These are phyloP conservation scores for Oryza brachyantha DNA, from an alignment of 176 grass and related monocot genomes.

Conservation along the genomic window DNA sequence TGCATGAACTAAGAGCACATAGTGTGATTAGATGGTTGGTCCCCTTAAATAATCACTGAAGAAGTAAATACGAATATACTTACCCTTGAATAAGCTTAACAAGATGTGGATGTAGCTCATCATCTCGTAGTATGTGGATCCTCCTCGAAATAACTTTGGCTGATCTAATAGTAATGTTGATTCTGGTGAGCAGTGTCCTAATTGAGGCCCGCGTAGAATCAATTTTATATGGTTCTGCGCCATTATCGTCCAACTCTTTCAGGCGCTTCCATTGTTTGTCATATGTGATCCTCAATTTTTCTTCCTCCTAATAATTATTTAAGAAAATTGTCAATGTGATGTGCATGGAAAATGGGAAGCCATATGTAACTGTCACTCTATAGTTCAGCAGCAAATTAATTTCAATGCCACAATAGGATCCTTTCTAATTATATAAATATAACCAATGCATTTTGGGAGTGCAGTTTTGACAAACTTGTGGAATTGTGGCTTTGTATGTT, in stretches of 20 bases:
- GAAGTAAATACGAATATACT: not conserved
- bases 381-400: not conserved
- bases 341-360: not conserved
- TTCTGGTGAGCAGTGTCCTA: constrained; percentile 54
- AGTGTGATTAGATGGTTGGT: not conserved
- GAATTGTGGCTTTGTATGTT: not conserved
- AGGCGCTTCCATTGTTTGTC: constrained; percentile 78
- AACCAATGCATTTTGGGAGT: not conserved
- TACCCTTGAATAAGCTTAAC: constrained; percentile 74
- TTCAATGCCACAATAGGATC: not conserved
- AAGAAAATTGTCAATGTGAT: not conserved
- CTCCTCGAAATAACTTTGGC: constrained; percentile 64
- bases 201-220: constrained; percentile 52
- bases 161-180: constrained; percentile 70
- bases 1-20: not conserved
- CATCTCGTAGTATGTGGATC: constrained; percentile 78
- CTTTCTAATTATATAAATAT: not conserved
- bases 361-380: not conserved
- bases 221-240: constrained; percentile 63
- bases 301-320: constrained; percentile 64
- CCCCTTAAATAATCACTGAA: not conserved
- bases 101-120: constrained; percentile 64
- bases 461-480: not conserved
- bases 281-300: constrained; percentile 69
- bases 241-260: constrained; percentile 63